These are phyloP conservation scores for Peziza echinospora DNA, from an alignment of 495 filamentous ascomycete genomes.

Conservation along the genomic window DNA sequence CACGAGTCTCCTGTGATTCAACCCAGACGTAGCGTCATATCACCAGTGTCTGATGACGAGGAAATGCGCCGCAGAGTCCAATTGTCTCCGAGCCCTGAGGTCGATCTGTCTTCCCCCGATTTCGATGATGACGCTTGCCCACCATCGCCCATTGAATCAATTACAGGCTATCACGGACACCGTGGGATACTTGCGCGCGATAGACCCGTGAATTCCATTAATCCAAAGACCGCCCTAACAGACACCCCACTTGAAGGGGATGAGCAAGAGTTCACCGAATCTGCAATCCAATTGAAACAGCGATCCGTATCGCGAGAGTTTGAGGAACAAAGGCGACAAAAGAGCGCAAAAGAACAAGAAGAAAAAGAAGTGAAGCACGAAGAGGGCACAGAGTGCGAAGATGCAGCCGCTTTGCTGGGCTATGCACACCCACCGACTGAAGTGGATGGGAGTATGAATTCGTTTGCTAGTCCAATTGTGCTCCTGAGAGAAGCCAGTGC, in stretches of 20 bases:
- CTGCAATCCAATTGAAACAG: conserved; percentile 66
- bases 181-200: conserved; percentile 13
- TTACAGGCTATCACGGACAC: conserved; percentile 7
- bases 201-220: conserved; percentile 9
- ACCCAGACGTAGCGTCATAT: conserved; percentile 33
- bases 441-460: conserved; percentile 19
- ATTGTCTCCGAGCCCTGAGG: conserved; percentile 73
- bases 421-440: conserved; percentile 20
- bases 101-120: conserved; percentile 74
- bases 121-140: conserved; percentile 44
- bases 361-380: conserved; percentile 25
- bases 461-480: conserved; percentile 11
- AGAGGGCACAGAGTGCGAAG: conserved; percentile 28
- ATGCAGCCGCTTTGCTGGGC: conserved; percentile 26
- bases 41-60: conserved; percentile 65
- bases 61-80: conserved; percentile 50
- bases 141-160: conserved; percentile 23
- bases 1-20: conserved; percentile 32
- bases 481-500: too few species aligned
- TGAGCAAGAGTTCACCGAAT: conserved; percentile 91
- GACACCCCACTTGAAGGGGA: conserved; percentile 85
- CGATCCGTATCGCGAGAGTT: conserved; percentile 21
- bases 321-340: conserved; percentile 31
- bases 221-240: conserved; percentile 12
- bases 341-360: conserved; percentile 19